Evolutionary conservation across 257 asterid genomes (phyloP).

Genomic region (Gynochthodes officinalis): DNA sequence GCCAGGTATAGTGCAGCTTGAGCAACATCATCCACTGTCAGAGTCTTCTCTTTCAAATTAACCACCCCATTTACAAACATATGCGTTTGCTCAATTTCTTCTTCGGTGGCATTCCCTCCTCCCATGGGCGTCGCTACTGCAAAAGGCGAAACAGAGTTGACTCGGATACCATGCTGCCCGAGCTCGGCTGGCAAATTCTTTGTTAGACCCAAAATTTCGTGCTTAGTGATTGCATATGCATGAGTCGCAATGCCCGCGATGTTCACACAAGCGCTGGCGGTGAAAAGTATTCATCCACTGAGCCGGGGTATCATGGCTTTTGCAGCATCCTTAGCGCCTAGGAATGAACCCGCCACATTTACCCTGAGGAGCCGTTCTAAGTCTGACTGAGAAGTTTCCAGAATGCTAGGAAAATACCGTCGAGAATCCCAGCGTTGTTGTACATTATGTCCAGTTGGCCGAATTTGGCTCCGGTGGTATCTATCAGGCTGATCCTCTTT

Average conservation of each 20-base stretch:
- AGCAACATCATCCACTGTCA: slow-evolving; percentile 37
- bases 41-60: slow-evolving; percentile 6
- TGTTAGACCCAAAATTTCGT: slow-evolving; percentile 38
- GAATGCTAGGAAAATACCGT: slow-evolving; percentile 13
- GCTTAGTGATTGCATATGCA: slow-evolving; percentile 18
- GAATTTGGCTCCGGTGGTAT: slow-evolving; percentile 26
- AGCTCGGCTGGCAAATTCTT: slow-evolving; percentile 41
- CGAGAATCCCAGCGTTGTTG: slow-evolving; percentile 46
- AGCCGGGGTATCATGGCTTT: slow-evolving; percentile 38
- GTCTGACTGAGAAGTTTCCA: slow-evolving; percentile 12
- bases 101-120: background rate
- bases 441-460: slow-evolving; percentile 51
- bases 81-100: background rate
- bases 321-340: slow-evolving; percentile 57
- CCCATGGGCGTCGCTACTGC: slow-evolving; percentile 22
- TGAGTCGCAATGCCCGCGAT: slow-evolving; percentile 5
- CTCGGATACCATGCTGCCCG: slow-evolving; percentile 47
- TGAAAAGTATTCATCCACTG: slow-evolving; percentile 27
- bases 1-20: slow-evolving; percentile 43
- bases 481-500: slow-evolving; percentile 33
- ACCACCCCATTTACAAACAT: background rate
- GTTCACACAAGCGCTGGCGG: background rate
- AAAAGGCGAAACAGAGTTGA: slow-evolving; percentile 46
- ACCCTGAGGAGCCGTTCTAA: slow-evolving; percentile 26
- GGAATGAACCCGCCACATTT: slow-evolving; percentile 34